phyloP scores from a whole-genome alignment of 306 rosid species.

The Vigna angularis region DNA sequence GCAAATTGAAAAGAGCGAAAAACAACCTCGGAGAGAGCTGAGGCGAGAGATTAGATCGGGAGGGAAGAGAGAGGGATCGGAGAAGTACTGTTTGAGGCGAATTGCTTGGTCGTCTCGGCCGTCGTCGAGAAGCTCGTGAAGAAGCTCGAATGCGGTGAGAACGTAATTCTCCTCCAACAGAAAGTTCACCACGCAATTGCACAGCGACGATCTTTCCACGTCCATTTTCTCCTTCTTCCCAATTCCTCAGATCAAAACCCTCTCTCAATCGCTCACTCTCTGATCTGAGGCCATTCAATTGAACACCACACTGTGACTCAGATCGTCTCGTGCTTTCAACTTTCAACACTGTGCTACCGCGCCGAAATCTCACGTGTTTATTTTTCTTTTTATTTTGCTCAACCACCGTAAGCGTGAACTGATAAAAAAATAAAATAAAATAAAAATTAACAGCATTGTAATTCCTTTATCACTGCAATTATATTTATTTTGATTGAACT shows the following conservation, averaged over 20 bases:
- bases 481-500: too few relatives aligned
- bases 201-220: slow-evolving; percentile 92
- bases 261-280: neutral
- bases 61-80: slow-evolving; percentile 82
- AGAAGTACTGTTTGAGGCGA: slow-evolving; percentile 85
- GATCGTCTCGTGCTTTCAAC: neutral
- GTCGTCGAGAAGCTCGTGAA: slow-evolving; percentile 97
- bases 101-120: slow-evolving; percentile 89
- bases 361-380: neutral
- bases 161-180: slow-evolving; percentile 90
- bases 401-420: too few relatives aligned
- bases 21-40: slow-evolving; percentile 75
- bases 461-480: too few relatives aligned
- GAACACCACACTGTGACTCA: neutral
- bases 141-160: slow-evolving; percentile 96
- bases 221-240: slow-evolving; percentile 54
- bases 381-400: neutral
- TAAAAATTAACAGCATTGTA: too few relatives aligned
- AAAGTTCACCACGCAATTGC: slow-evolving; percentile 98
- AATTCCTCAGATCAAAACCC: neutral
- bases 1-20: neutral
- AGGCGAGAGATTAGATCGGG: slow-evolving; percentile 90
- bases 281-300: neutral
- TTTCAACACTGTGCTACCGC: neutral
- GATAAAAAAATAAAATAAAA: too few relatives aligned